Conservation (phyloP, 306 rosid species). For the Lotus japonicus region DNA sequence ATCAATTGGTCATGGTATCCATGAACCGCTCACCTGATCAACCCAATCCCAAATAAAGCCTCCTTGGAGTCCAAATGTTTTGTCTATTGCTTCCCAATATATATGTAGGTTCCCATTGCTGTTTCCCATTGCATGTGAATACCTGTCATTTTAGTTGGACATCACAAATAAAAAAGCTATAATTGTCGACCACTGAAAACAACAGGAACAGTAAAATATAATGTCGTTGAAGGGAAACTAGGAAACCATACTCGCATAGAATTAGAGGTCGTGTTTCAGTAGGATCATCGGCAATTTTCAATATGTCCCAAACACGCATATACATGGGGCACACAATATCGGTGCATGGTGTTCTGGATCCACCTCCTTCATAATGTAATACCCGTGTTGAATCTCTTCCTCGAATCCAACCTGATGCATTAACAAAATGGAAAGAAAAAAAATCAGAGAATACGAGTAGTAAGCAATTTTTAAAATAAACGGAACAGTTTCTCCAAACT, state of each 20-base stretch:
- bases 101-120: constrained; percentile 78
- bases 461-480: neutral
- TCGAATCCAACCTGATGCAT: constrained; percentile 76
- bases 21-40: constrained; percentile 56
- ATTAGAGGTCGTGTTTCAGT: constrained; percentile 85
- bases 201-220: constrained; percentile 5
- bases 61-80: constrained; percentile 95
- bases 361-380: constrained; percentile 94
- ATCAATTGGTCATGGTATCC: constrained; percentile 6
- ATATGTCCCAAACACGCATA: constrained; percentile 95
- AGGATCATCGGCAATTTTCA: constrained; percentile 86
- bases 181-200: neutral
- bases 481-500: neutral
- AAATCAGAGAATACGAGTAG: neutral
- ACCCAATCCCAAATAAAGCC: constrained; percentile 99
- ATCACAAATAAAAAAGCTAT: constrained; percentile 10
- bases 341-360: constrained; percentile 82
- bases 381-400: constrained; percentile 79
- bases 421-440: neutral
- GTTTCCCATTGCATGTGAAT: constrained; percentile 97
- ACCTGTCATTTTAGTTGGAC: constrained; percentile 44
- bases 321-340: constrained; percentile 97
- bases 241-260: constrained; percentile 76
- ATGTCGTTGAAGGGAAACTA: neutral
- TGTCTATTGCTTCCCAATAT: constrained; percentile 97